Evolutionary conservation across 2,329 filamentous ascomycete genomes (phyloP).

Genomic region (Fusarium xylarioides): DNA sequence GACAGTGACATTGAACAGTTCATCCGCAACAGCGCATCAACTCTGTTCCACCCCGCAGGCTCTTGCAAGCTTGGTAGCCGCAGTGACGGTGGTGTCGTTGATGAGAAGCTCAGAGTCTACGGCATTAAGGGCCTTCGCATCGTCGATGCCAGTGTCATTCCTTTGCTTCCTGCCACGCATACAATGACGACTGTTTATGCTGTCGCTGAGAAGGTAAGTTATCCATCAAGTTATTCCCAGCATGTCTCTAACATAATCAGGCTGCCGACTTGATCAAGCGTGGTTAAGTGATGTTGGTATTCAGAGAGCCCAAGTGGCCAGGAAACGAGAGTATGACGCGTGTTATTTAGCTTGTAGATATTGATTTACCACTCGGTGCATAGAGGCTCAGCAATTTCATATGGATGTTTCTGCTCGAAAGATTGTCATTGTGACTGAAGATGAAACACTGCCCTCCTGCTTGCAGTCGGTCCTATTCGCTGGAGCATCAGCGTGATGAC

Average conservation of each 20-base stretch:
- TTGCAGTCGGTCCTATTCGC: neutral
- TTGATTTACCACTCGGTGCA: neutral
- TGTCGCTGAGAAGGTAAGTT: constrained; percentile 42
- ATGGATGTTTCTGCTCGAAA: neutral
- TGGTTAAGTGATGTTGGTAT: neutral
- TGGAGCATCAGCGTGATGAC: neutral
- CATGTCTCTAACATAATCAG: neutral
- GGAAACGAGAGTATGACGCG: neutral
- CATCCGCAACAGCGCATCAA: constrained; percentile 17
- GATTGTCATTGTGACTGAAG: neutral
- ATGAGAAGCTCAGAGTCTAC: constrained; percentile 37
- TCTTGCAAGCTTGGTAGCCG: constrained; percentile 51
- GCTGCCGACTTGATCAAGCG: constrained; percentile 29
- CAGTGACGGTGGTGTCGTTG: constrained; percentile 51
- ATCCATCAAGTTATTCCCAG: accelerated
- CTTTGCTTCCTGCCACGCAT: constrained; percentile 37
- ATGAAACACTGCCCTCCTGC: neutral
- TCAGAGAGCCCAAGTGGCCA: neutral
- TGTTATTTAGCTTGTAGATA: neutral
- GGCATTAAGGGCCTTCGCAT: constrained; percentile 43
- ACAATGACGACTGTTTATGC: constrained; percentile 43
- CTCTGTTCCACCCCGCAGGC: constrained; percentile 33
- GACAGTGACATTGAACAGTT: constrained; percentile 26
- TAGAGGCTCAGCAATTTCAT: neutral
- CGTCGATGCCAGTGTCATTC: constrained; percentile 49